Evolutionary conservation across 2,329 filamentous ascomycete genomes (phyloP), one percentile per base, ranked within the genome.

Genomic region (Diplodia intermedia): DNA sequence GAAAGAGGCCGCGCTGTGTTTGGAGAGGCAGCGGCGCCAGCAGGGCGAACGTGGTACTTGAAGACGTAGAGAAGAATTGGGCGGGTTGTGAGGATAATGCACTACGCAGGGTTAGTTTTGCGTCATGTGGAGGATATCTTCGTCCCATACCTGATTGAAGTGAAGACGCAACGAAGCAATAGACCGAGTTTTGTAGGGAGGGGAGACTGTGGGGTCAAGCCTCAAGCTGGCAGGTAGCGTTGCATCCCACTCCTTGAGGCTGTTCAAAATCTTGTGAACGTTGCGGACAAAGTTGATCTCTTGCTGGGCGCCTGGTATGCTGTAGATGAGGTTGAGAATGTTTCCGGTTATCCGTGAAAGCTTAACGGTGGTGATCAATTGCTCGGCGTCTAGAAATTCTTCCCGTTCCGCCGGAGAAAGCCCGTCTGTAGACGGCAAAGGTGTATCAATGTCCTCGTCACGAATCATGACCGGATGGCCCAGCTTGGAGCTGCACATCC

Each of bases 401-500:
- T 78, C 76, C 23, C 75, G 73, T 29, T 80, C 76, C 40, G 74
- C 69, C 61, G 72, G 73, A 18, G 70, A 69, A 2, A 78, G 76
- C 14, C 70, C 71, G 6, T 78, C 72, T 2, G 72, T 73, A 18
- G 76, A 79, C 4, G 79, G 79, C 71, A 80, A 74, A 65, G 80
- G 77, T 33, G 78, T 72, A 43, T 80, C 78, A 52, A 81, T 84
- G 20, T 84, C 83, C 43, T 82, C 79, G 62, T 86, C 83, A 14
- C 79, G 78, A 6, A 86, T 81, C 49, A 82, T 81, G 7, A 82
- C 79, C 0, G 84, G 82, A 29, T 84, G 79, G 0, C 83, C 82
- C 62, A 85, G 78, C 56, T 84, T 82, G 0, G 82, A 82, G 3
- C 82, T 82, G 79, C 80, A 84, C 76, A 85, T 81, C 2, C 83